Conservation (phyloP, 345 rosid species). For the Iberis pinnata region DNA sequence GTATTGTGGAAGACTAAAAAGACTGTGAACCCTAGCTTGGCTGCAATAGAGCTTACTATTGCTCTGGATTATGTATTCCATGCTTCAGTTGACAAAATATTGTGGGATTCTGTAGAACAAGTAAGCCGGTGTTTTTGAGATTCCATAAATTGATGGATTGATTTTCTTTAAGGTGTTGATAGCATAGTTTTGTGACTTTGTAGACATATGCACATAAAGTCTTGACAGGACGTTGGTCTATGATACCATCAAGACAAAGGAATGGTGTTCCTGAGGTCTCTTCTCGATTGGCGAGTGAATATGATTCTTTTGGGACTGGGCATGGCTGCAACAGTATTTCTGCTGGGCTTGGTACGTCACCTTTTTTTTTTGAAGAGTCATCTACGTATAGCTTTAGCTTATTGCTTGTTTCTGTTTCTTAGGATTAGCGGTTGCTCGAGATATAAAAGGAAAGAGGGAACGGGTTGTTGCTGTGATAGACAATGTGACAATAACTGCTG, state of each 20-base stretch:
- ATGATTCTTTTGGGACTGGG: conserved; percentile 77
- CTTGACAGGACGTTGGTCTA: conserved; percentile 70
- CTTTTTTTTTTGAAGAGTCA: background rate
- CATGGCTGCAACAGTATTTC: conserved; percentile 91
- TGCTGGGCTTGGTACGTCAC: conserved; percentile 73
- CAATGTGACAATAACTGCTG: conserved; percentile 76
- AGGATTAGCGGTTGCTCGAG: conserved; percentile 92
- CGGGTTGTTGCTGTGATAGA: conserved; percentile 66
- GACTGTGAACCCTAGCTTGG: conserved; percentile 59
- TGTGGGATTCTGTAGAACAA: conserved; percentile 89
- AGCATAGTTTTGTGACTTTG: conserved; percentile 13
- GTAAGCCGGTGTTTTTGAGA: conserved; percentile 36
- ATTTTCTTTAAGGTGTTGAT: background rate
- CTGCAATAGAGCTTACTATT: conserved; percentile 68
- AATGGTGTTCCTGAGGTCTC: conserved; percentile 58
- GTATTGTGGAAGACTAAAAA: conserved; percentile 36
- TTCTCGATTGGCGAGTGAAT: conserved; percentile 63
- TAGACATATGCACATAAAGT: conserved; percentile 88
- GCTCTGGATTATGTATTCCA: conserved; percentile 80
- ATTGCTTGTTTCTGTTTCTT: conserved; percentile 6
- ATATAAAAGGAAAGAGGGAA: conserved; percentile 77
- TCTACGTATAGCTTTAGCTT: too few relatives aligned
- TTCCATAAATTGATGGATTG: background rate
- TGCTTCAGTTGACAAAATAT: conserved; percentile 75
- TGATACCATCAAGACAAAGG: conserved; percentile 54